These are phyloP conservation scores for Dryas integrifolia DNA, from an alignment of 331 rosid species.

Conservation along the genomic window DNA sequence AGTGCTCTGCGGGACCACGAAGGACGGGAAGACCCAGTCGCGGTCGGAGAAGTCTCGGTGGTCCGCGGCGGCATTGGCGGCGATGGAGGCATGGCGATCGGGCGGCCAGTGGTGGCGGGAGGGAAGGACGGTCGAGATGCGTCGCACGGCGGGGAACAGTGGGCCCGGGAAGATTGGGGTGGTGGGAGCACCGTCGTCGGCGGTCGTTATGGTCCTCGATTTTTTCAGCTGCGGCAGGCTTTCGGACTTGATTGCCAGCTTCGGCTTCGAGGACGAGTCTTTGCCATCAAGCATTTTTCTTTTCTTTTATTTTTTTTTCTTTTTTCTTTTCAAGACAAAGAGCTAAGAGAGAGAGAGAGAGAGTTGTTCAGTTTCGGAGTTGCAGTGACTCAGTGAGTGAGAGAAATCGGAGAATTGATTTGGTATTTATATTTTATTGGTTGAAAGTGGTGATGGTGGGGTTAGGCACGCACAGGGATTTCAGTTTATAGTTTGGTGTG, in stretches of 20 bases:
- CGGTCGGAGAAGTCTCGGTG: slow-evolving; percentile 45
- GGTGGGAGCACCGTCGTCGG: slow-evolving; percentile 8
- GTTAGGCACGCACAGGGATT: too few species aligned
- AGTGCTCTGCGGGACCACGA: slow-evolving; percentile 54
- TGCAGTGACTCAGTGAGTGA: too few species aligned
- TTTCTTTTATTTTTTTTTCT: too few species aligned
- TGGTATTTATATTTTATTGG: too few species aligned
- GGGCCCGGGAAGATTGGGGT: slow-evolving; percentile 44
- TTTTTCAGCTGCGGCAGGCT: slow-evolving; percentile 57
- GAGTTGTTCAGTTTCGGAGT: too few species aligned
- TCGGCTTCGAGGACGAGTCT: slow-evolving; percentile 20
- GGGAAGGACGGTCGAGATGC: slow-evolving; percentile 21
- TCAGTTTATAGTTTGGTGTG: too few species aligned
- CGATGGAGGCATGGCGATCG: slow-evolving; percentile 40
- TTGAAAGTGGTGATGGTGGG: too few species aligned
- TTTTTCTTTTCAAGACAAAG: too few species aligned
- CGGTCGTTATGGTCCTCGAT: slow-evolving; percentile 46
- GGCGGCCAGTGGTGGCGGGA: slow-evolving; percentile 15
- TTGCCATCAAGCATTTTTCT: slow-evolving; percentile 36
- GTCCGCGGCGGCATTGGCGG: slow-evolving; percentile 23
- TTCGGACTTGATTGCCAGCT: slow-evolving; percentile 18
- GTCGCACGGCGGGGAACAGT: slow-evolving; percentile 47
- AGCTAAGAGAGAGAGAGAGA: too few species aligned
- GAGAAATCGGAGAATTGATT: too few species aligned
- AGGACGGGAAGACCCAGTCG: slow-evolving; percentile 74